Percentiles rank a stretch among this genome's conserved stretches.
phyloP scores from a whole-genome alignment of 176 grass and related monocot species.

The Themeda triandra region DNA sequence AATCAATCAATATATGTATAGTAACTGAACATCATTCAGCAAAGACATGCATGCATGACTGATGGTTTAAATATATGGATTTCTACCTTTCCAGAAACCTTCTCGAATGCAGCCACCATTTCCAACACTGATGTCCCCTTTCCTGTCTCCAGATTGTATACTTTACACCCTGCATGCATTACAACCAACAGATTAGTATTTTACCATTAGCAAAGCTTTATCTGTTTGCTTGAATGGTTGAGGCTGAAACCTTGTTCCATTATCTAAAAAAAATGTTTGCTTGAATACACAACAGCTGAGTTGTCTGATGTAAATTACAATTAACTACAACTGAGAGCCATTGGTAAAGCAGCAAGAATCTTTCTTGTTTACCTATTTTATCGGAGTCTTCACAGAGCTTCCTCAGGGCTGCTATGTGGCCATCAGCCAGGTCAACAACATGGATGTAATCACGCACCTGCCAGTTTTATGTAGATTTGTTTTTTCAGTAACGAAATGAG shows the following conservation, averaged over 20 bases:
- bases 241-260: too few species aligned
- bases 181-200: neutral
- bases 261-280: neutral
- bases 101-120: slow-evolving; percentile 68
- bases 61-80: neutral
- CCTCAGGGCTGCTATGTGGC: slow-evolving; percentile 73
- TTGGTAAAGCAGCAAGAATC: too few species aligned
- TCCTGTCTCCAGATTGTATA: slow-evolving; percentile 85
- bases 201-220: neutral
- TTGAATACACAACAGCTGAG: neutral
- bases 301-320: too few species aligned
- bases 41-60: too few species aligned
- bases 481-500: neutral
- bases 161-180: slow-evolving; percentile 53
- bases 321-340: too few species aligned
- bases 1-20: too few species aligned
- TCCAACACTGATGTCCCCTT: slow-evolving; percentile 82
- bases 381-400: slow-evolving; percentile 70
- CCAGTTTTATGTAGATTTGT: neutral
- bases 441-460: slow-evolving; percentile 92
- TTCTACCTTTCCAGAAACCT: slow-evolving; percentile 66
- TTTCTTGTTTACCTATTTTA: too few species aligned
- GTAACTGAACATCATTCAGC: too few species aligned
- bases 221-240: too few species aligned
- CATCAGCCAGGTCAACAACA: slow-evolving; percentile 84